phyloP scores from a whole-genome alignment of 495 filamentous ascomycete genomes.

The Talaromyces borbonicus region DNA sequence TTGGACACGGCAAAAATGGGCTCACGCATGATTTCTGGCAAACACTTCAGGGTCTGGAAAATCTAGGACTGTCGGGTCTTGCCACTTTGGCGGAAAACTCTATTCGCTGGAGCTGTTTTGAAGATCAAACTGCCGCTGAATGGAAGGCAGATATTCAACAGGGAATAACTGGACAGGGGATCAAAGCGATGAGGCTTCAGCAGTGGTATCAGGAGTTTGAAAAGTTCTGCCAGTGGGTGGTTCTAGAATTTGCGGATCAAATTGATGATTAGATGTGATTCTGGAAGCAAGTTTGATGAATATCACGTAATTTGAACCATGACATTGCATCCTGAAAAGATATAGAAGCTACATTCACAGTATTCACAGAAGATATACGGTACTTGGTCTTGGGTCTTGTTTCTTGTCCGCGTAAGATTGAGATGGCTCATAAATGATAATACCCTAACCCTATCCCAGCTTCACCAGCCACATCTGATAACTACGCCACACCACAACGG shows the following conservation, averaged over 20 bases:
- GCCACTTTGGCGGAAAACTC: slow-evolving; percentile 88
- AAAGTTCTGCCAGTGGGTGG: slow-evolving; percentile 83
- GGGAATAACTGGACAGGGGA: slow-evolving; percentile 61
- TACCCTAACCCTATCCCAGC: too few relatives aligned
- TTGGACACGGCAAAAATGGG: slow-evolving; percentile 65
- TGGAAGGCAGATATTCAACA: slow-evolving; percentile 65
- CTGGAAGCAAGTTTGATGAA: background rate
- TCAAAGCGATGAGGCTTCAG: slow-evolving; percentile 60
- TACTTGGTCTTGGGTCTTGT: too few relatives aligned
- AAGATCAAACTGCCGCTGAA: slow-evolving; percentile 57
- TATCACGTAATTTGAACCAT: too few relatives aligned
- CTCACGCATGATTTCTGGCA: slow-evolving; percentile 91
- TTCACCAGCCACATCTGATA: too few relatives aligned
- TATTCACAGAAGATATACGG: too few relatives aligned
- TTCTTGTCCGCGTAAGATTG: too few relatives aligned
- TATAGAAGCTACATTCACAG: too few relatives aligned
- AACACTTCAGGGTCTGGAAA: slow-evolving; percentile 75
- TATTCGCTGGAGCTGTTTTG: slow-evolving; percentile 79
- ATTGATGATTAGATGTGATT: slow-evolving; percentile 24
- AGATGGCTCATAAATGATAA: too few relatives aligned
- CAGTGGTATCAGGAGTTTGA: slow-evolving; percentile 80
- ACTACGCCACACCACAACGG: too few relatives aligned
- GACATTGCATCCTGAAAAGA: too few relatives aligned
- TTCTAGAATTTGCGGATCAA: slow-evolving; percentile 64
- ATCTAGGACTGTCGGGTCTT: slow-evolving; percentile 70